A percentile compares a stretch with the other conserved stretches of the same genome.
Evolutionary conservation across 164 flowering plant species (phyloP).

Genomic region (Dillenia suffruticosa): DNA sequence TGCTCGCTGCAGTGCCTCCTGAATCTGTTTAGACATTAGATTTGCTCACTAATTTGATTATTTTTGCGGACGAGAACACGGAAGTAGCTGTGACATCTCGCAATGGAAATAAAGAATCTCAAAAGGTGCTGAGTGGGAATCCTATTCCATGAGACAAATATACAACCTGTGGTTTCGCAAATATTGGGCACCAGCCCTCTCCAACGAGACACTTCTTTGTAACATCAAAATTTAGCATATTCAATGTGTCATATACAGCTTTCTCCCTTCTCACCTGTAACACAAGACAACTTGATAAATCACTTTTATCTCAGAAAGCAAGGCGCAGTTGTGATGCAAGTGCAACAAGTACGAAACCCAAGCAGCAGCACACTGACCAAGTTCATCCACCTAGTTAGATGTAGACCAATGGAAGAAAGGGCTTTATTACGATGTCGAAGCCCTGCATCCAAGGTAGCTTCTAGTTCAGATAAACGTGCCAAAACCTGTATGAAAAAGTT

Average conservation of each 20-base stretch:
- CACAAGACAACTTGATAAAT: not conserved
- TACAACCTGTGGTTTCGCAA: slow-evolving; percentile 75
- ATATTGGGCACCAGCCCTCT: slow-evolving; percentile 97
- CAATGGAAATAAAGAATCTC: no score
- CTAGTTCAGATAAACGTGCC: slow-evolving; percentile 82
- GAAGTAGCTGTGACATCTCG: no score
- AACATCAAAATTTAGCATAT: slow-evolving; percentile 96
- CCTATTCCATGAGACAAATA: not conserved
- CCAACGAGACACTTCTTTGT: slow-evolving; percentile 98
- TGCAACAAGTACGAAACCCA: not conserved
- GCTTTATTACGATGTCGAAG: slow-evolving; percentile 75
- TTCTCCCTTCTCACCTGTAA: slow-evolving; percentile 88
- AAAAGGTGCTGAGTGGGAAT: no score
- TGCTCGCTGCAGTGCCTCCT: slow-evolving; percentile 88
- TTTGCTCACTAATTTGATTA: no score
- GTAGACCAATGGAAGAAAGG: slow-evolving; percentile 58
- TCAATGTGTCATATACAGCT: slow-evolving; percentile 88
- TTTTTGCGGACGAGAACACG: no score
- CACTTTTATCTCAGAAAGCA: no score
- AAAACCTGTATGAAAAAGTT: slow-evolving; percentile 48
- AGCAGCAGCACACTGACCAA: slow-evolving; percentile 43
- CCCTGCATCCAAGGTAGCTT: slow-evolving; percentile 90
- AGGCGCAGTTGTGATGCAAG: no score
- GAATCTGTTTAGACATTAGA: slow-evolving; percentile 58
- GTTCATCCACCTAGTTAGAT: slow-evolving; percentile 64